Conservation (phyloP, 345 rosid species). For the Bruguiera sexangula region DNA sequence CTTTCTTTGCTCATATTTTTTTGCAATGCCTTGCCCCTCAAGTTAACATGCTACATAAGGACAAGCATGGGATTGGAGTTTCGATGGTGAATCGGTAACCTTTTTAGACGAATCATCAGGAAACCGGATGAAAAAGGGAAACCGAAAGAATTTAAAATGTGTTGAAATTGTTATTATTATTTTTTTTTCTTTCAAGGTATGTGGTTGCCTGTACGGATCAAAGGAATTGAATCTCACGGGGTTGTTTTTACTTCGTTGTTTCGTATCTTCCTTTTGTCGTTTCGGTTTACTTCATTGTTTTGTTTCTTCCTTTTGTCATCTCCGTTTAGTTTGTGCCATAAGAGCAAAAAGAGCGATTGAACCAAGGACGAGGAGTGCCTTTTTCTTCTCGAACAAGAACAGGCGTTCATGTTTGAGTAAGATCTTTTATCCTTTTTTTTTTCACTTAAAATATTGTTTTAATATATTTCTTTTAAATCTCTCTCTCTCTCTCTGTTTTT, state of each 20-base stretch:
- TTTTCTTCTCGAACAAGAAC: constrained; percentile 23
- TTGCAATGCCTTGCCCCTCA: neutral
- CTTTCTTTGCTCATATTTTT: constrained; percentile 44
- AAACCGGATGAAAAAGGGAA: neutral
- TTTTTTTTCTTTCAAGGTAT: no score
- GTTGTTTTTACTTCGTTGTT: neutral
- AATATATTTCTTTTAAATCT: no score
- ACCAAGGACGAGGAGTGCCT: constrained; percentile 15
- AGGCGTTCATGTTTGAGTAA: constrained; percentile 3
- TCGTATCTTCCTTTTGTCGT: neutral
- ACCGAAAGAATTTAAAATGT: no score
- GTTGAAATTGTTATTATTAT: no score
- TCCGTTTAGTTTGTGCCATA: constrained; percentile 9
- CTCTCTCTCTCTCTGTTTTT: no score
- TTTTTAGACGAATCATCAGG: constrained; percentile 2
- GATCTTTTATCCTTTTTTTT: neutral
- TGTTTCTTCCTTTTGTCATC: no score
- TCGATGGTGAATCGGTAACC: neutral
- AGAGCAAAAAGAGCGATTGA: constrained; percentile 36
- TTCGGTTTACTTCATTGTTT: neutral
- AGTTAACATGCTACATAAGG: constrained; percentile 6
- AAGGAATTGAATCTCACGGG: neutral
- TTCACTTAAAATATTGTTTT: neutral
- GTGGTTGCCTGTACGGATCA: neutral
- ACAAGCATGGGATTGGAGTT: neutral